These are phyloP conservation scores for Fusarium begoniae DNA, from an alignment of 2,329 filamentous ascomycete genomes.

Conservation along the genomic window DNA sequence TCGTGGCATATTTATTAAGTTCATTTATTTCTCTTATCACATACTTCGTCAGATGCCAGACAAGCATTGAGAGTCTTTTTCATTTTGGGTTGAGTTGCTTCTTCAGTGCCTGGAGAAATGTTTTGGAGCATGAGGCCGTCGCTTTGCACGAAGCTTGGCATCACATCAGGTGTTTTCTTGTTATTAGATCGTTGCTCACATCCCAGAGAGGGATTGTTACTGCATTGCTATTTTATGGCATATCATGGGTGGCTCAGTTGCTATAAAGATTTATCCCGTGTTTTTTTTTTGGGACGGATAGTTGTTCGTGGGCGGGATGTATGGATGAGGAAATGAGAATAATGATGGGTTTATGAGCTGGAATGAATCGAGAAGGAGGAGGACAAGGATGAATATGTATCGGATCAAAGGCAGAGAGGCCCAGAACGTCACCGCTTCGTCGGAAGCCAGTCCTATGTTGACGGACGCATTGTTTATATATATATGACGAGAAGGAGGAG, in stretches of 20 bases:
- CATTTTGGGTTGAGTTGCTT: constrained; percentile 26
- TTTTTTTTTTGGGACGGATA: constrained; percentile 9
- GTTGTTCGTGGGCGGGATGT: constrained; percentile 8
- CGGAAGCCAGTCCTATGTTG: constrained; percentile 11
- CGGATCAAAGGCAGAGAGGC: background rate
- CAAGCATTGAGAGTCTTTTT: constrained; percentile 23
- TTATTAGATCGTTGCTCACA: constrained; percentile 36
- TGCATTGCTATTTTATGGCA: constrained; percentile 21
- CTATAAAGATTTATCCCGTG: constrained; percentile 12
- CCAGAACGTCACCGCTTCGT: constrained; percentile 4
- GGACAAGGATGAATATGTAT: constrained; percentile 10
- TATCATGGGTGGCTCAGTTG: constrained; percentile 34
- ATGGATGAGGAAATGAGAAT: constrained; percentile 34
- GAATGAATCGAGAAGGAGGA: constrained; percentile 15
- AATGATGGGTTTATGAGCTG: constrained; percentile 27
- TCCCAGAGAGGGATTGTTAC: constrained; percentile 23
- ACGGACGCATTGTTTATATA: constrained; percentile 14
- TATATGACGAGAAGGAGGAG: constrained; percentile 15
- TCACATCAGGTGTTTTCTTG: constrained; percentile 30
- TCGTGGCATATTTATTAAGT: constrained; percentile 23
- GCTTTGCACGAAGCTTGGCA: constrained; percentile 6
- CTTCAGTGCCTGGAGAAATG: constrained; percentile 30
- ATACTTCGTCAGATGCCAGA: constrained; percentile 31
- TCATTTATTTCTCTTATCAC: constrained; percentile 23
- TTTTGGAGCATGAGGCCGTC: constrained; percentile 23